Evolutionary conservation across 352 stramenopile species (phyloP), one percentile per base, ranked within the genome.

Genomic region (Albugo laibachii): DNA sequence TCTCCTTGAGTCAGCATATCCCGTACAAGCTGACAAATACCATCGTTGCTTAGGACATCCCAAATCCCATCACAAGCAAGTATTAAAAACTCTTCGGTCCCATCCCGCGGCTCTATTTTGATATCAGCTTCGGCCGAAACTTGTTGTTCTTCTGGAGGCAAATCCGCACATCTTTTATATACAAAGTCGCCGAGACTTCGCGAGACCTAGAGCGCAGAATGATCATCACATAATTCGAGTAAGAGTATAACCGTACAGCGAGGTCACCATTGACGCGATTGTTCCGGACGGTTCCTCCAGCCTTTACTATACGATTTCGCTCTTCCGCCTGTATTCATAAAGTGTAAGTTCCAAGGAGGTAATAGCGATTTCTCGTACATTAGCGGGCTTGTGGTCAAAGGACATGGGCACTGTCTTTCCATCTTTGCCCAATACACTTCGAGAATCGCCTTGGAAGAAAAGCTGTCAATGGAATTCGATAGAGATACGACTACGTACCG

Each of bases 11-110:
- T 53, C 61, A 92, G 70, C 8, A 89, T 62, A 45, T 72, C 60
- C 27, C 76, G 73, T 27, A 95, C 80, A 56, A 85, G 92, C 24
- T 77, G 65, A 44, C 83, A 86, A 19, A 78, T 66, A 45, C 93
- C 74, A 54, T 96, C 76, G 50, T 95, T 92, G 41, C 54, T 75
- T 75, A 96, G 93, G 34, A 95, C 85, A 45, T 96, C 87, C 85
- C 87, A 95, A 45, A 95, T 92, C 36, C 85, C 87, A 48, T 96
- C 85, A 49, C 83, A 96, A 11, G 83, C 86, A 34, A 96, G 62
- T 14, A 96, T 56, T 3, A 95, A 57, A 49, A 95, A 94, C 57
- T 95, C 78, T 48, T 95, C 81, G 39, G 85, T 75, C 37, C 68
- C 65, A 45, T 86, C 69, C 11, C 83, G 66, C 49, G 57, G 40